A percentile compares a stretch with the other conserved stretches of the same genome.
Conservation (phyloP, 768 basidiomycete genomes). For the Pleurotus salmoneostramineus region DNA sequence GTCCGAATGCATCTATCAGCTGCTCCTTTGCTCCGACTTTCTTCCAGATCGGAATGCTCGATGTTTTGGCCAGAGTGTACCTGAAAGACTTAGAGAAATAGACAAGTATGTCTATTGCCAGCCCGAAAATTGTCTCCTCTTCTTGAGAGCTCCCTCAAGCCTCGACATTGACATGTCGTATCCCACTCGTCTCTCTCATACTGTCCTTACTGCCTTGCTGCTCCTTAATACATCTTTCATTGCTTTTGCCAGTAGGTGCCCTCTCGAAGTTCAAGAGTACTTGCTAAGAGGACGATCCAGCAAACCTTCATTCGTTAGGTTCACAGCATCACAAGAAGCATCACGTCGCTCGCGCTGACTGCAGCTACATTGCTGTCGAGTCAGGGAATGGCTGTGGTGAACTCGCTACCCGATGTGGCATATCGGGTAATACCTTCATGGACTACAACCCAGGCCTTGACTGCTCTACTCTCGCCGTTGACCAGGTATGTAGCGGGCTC, state of each 20-base stretch:
- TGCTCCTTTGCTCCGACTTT: background rate
- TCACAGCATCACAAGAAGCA: background rate
- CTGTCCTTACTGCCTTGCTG: background rate
- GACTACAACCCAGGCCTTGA: conserved; percentile 2
- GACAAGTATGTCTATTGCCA: background rate
- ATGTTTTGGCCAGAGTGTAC: background rate
- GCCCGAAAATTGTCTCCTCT: background rate
- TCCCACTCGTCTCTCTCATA: background rate
- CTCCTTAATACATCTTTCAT: background rate
- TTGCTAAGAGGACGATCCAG: background rate
- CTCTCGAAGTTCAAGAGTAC: background rate
- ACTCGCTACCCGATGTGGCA: conserved; percentile 4
- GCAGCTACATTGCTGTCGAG: background rate
- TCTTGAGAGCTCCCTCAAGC: background rate
- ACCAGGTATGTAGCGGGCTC: background rate
- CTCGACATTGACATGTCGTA: background rate
- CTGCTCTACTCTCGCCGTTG: conserved; percentile 5
- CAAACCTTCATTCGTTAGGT: background rate
- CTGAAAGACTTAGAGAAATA: background rate
- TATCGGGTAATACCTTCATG: background rate
- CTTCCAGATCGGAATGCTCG: background rate
- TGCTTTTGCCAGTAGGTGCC: background rate
- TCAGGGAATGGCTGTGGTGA: background rate
- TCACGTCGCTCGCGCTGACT: conserved; percentile 2
- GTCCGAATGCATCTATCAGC: background rate